Conservation (phyloP, 129 eudicot species). For the Calendula officinalis region DNA sequence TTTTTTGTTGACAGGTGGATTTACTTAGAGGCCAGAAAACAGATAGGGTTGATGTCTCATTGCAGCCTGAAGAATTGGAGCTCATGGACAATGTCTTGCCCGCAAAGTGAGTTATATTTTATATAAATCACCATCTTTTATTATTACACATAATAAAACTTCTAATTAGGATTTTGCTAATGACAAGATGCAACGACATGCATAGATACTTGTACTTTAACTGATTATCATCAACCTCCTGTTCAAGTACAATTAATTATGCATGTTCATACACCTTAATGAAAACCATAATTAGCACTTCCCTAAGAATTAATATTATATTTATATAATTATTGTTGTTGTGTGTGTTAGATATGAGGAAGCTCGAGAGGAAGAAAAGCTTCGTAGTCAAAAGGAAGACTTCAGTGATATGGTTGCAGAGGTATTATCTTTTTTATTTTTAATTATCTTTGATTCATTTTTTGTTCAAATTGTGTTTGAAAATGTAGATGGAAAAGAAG, state of each 20-base stretch:
- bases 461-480: background rate
- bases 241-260: too few species aligned
- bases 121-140: background rate
- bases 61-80: constrained; percentile 89
- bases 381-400: constrained; percentile 83
- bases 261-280: too few species aligned
- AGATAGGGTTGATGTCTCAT: constrained; percentile 84
- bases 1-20: constrained; percentile 62
- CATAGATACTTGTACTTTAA: too few species aligned
- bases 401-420: constrained; percentile 99
- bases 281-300: background rate
- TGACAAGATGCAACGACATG: too few species aligned
- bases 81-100: constrained; percentile 80
- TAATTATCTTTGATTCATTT: background rate
- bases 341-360: constrained; percentile 64
- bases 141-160: too few species aligned
- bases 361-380: constrained; percentile 95
- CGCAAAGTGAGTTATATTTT: constrained; percentile 62
- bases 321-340: background rate
- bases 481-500: constrained; percentile 71
- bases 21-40: constrained; percentile 87
- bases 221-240: too few species aligned
- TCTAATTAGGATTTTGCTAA: too few species aligned
- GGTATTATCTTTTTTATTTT: constrained; percentile 34
- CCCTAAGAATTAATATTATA: background rate